Base-by-base conservation (phyloP, 352 stramenopile genomes). In the Thraustotheca clavata region DNA sequence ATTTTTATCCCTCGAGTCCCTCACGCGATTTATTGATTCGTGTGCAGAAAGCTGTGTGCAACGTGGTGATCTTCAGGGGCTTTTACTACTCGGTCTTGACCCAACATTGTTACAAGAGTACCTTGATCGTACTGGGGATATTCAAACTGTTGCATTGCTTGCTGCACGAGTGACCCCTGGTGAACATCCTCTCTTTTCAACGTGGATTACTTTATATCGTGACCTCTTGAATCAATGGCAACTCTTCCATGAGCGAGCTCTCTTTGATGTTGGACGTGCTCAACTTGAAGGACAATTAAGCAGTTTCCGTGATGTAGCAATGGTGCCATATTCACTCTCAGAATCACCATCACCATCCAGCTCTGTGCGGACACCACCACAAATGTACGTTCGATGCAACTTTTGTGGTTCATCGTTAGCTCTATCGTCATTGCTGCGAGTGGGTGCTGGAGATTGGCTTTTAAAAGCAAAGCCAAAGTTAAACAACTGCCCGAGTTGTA, bases 331-430 rank as follows among this genome's bases (percentile, higher is more conserved):
- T 29, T 72, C 69, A 0, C 71, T 27, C 9, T 12, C 8, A 29
- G 4, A 4, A 27, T 39, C 36, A 14, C 73, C 80, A 1, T 76
- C 83, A 20, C 73, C 75, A 43, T 76, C 88, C 9, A 80, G 73
- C 0, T 72, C 83, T 16, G 38, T 20, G 38, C 38, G 38, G 20
- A 20, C 38, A 31, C 43, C 31, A 4, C 86, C 89, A n/a, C 89
- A 97, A 65, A 70, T 98, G 11, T 97, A 94, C 74, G 91, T 96
- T 27, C 83, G 94, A 6, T 98, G 94, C 69, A 98, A 98, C 65
- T 98, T 93, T 67, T 98, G 94, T 74, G 95, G 94, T 59, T 74
- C 83, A 14, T 92, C 86, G 43, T 72, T 97, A 20, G 91, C 94
- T 20, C 79, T 98, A 16, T 87, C 86, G 31, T 87, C 87, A 67